Conservation (phyloP, 805 yeast genomes). For the Millerago galiae region DNA sequence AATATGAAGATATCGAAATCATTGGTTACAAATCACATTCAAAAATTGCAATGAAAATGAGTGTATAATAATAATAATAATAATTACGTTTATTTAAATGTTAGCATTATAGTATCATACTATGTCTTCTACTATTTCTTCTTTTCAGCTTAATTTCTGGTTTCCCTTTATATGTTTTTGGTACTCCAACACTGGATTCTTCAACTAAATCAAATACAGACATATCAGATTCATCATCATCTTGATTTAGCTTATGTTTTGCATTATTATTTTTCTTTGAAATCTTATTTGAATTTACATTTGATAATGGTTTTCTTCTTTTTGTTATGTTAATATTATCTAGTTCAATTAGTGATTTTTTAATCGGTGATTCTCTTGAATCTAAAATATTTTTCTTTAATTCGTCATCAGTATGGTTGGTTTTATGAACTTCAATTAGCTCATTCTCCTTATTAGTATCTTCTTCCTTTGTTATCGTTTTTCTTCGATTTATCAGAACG, state of each 20-base stretch:
- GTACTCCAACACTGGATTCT: constrained; percentile 23
- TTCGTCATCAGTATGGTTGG: not conserved
- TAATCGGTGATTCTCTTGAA: constrained; percentile 11
- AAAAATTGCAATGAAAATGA: constrained; percentile 93
- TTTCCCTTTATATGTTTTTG: constrained; percentile 21
- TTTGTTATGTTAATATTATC: constrained; percentile 22
- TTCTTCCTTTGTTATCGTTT: constrained; percentile 2
- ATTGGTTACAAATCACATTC: constrained; percentile 74
- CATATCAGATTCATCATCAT: constrained; percentile 15
- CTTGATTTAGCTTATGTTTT: constrained; percentile 6
- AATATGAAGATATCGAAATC: constrained; percentile 81
- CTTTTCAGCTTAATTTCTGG: constrained; percentile 16
- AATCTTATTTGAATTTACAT: constrained; percentile 14
- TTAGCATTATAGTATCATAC: constrained; percentile 12
- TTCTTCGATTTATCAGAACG: constrained; percentile 7
- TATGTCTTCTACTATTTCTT: constrained; percentile 22
- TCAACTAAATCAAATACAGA: constrained; percentile 26
- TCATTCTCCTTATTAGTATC: not conserved
- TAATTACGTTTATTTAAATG: no score
- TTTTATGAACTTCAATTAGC: not conserved
- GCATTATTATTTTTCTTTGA: constrained; percentile 7
- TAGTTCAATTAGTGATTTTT: constrained; percentile 13
- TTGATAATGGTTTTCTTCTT: constrained; percentile 21
- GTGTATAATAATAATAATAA: constrained; percentile 48
- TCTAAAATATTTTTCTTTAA: constrained; percentile 8